These are phyloP conservation scores for Myriangium duriaei DNA, from an alignment of 2,329 filamentous ascomycete genomes.

Conservation along the genomic window DNA sequence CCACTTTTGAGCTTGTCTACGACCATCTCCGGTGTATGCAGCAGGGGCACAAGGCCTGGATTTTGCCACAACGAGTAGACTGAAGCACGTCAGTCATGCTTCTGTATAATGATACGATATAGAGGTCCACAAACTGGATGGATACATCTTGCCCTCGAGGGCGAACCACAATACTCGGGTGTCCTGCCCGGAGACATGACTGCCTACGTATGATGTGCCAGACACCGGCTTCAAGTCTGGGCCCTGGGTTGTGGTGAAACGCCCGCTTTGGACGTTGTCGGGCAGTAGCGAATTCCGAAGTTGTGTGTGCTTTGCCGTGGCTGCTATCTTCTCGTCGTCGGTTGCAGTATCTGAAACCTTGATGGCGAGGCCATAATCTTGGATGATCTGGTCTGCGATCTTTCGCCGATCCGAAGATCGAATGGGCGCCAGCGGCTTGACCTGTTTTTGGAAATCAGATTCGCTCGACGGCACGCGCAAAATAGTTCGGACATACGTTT, in stretches of 20 bases:
- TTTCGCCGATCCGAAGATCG: constrained; percentile 56
- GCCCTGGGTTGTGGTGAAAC: constrained; percentile 53
- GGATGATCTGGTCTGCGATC: constrained; percentile 54
- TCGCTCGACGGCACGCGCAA: constrained; percentile 9
- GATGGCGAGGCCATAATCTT: constrained; percentile 43
- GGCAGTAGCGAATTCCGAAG: constrained; percentile 50
- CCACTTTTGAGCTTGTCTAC: constrained; percentile 52
- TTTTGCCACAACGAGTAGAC: constrained; percentile 58
- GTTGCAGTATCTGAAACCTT: constrained; percentile 27
- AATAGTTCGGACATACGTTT: constrained; percentile 27
- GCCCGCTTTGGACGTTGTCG: constrained; percentile 48
- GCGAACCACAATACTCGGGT: constrained; percentile 53
- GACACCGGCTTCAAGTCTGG: constrained; percentile 48
- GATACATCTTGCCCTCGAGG: constrained; percentile 44
- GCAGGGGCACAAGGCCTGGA: constrained; percentile 45
- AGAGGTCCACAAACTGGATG: constrained; percentile 27
- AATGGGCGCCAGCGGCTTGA: constrained; percentile 54
- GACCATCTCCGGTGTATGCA: constrained; percentile 51
- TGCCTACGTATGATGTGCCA: constrained; percentile 53
- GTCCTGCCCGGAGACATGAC: constrained; percentile 41
- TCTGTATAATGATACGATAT: no score
- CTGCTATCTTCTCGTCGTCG: constrained; percentile 31
- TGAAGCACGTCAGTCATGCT: constrained; percentile 17
- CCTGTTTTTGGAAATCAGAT: constrained; percentile 26
- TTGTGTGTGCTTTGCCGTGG: constrained; percentile 34